phyloP scores from a whole-genome alignment of 2,329 filamentous ascomycete genomes.

The Colletotrichum tropicale region DNA sequence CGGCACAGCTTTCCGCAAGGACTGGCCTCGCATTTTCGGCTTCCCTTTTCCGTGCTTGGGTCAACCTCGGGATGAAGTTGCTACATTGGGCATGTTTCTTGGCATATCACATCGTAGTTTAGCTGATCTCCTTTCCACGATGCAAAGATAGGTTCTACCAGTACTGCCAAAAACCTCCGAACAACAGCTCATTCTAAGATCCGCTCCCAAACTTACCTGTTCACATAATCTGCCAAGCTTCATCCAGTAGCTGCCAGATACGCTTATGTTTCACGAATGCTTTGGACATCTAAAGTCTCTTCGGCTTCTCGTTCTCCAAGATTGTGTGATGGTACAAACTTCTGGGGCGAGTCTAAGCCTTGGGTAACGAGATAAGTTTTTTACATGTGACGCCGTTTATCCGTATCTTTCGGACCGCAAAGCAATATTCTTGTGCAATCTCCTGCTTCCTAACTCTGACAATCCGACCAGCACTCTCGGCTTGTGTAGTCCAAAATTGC shows the following conservation, averaged over 20 bases:
- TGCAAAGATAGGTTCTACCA: not conserved
- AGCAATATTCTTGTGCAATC: not conserved
- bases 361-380: fast-evolving
- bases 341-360: fast-evolving
- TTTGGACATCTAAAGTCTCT: not conserved
- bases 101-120: not conserved
- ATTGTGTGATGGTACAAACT: not conserved
- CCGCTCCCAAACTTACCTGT: not conserved
- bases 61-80: not conserved
- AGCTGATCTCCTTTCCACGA: not conserved
- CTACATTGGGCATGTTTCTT: not conserved
- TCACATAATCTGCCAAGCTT: not conserved
- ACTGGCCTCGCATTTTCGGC: not conserved
- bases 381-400: not conserved
- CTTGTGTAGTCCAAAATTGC: not conserved
- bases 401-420: not conserved
- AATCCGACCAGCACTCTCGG: not conserved
- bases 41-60: not conserved
- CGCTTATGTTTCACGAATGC: not conserved
- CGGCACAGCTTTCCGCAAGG: not conserved
- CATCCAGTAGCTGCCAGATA: not conserved
- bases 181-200: not conserved
- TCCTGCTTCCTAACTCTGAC: not conserved
- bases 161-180: not conserved
- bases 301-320: not conserved